Evolutionary conservation across 2,329 filamentous ascomycete species (phyloP).

Genomic region (Geoglossum cookeanum): DNA sequence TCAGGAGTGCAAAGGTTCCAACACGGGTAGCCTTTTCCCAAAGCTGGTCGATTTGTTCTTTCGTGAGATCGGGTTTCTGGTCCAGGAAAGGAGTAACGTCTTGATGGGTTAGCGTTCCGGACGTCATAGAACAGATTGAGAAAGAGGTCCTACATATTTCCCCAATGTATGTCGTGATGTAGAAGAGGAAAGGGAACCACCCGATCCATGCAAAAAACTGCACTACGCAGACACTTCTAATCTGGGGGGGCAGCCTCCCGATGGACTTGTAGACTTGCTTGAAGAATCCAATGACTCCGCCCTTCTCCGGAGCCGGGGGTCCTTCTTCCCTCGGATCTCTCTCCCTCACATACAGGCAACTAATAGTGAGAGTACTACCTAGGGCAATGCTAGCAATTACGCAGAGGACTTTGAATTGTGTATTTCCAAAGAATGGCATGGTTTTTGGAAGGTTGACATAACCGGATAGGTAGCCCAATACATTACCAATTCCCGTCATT

Average conservation of each 20-base stretch:
- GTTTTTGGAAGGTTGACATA: slow-evolving; percentile 59
- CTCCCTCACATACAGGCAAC: slow-evolving; percentile 50
- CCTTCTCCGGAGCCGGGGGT: slow-evolving; percentile 33
- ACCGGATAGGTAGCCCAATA: slow-evolving; percentile 73
- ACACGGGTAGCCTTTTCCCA: slow-evolving; percentile 76
- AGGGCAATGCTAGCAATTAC: slow-evolving; percentile 65
- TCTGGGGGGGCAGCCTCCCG: slow-evolving; percentile 60
- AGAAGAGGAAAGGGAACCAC: slow-evolving; percentile 91
- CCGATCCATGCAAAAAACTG: slow-evolving; percentile 84
- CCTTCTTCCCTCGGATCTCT: slow-evolving; percentile 61
- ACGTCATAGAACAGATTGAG: not conserved
- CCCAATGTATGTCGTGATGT: slow-evolving; percentile 83
- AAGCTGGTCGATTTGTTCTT: slow-evolving; percentile 54
- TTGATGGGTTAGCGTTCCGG: not conserved
- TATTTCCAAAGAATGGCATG: slow-evolving; percentile 64
- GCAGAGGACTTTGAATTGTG: slow-evolving; percentile 85
- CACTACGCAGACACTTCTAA: slow-evolving; percentile 60
- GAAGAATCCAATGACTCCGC: slow-evolving; percentile 64
- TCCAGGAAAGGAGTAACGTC: slow-evolving; percentile 64
- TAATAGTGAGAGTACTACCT: slow-evolving; percentile 47
- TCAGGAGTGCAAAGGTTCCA: slow-evolving; percentile 72
- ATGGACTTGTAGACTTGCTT: slow-evolving; percentile 57
- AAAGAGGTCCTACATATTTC: slow-evolving; percentile 40
- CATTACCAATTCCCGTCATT: slow-evolving; percentile 73
- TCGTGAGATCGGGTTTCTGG: slow-evolving; percentile 57